Percentiles rank a stretch among this genome's conserved stretches.
Evolutionary conservation across 129 eudicot genomes (phyloP).

Genomic region (Pittosporum tobira): DNA sequence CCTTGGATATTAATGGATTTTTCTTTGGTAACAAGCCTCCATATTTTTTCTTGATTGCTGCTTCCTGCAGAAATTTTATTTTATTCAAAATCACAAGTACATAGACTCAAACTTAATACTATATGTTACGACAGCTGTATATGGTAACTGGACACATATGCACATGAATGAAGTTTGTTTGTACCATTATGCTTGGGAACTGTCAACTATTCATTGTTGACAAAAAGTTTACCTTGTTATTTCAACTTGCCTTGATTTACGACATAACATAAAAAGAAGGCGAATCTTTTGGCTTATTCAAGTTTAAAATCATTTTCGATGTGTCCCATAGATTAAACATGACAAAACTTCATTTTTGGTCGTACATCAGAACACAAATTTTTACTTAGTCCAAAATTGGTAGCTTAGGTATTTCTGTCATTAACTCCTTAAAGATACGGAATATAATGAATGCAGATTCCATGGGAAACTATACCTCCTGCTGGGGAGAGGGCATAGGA

Average conservation of each 20-base stretch:
- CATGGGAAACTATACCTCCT: conserved; percentile 34
- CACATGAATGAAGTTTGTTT: not conserved
- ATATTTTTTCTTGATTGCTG: conserved; percentile 76
- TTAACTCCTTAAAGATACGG: not conserved
- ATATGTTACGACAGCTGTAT: not conserved
- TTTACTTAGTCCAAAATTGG: not conserved
- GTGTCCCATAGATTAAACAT: not conserved
- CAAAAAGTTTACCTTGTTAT: too few relatives aligned
- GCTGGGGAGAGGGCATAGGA: conserved; percentile 43
- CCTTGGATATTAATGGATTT: conserved; percentile 77
- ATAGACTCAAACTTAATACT: not conserved
- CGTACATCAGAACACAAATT: not conserved
- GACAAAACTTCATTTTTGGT: not conserved
- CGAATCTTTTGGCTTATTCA: not conserved
- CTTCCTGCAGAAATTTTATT: conserved; percentile 38
- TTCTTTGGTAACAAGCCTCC: conserved; percentile 81
- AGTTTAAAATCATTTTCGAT: not conserved
- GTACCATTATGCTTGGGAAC: not conserved
- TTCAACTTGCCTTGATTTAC: too few relatives aligned
- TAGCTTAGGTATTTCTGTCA: not conserved
- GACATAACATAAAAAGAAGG: too few relatives aligned
- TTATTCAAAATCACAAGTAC: not conserved
- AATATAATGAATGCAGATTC: not conserved
- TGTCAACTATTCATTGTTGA: not conserved
- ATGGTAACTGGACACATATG: not conserved